Evolutionary conservation across 371 early-diverging fungal species (phyloP).

Genomic region (Choanephora cucurbitarum): DNA sequence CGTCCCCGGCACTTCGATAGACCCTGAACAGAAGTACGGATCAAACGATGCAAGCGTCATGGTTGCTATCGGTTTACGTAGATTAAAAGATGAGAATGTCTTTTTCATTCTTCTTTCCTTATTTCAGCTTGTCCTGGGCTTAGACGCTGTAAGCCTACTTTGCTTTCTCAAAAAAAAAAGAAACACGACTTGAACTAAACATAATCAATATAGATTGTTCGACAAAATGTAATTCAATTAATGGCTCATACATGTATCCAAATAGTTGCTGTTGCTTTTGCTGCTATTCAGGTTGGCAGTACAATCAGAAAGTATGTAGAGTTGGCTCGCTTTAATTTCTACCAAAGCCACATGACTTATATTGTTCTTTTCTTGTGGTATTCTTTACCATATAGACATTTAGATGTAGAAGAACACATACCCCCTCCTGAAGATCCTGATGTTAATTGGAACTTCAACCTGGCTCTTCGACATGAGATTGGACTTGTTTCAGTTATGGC

Average conservation of each 20-base stretch:
- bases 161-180: background rate
- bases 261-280: conserved; percentile 38
- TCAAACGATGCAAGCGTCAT: conserved; percentile 18
- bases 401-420: conserved; percentile 16
- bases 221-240: conserved; percentile 53
- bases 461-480: conserved; percentile 42
- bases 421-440: conserved; percentile 18
- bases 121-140: conserved; percentile 48
- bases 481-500: conserved; percentile 28
- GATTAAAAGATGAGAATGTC: conserved; percentile 50
- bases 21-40: conserved; percentile 5
- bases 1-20: conserved; percentile 8
- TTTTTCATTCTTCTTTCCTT: conserved; percentile 48
- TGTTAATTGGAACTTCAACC: conserved; percentile 18
- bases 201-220: conserved; percentile 34
- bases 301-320: conserved; percentile 40
- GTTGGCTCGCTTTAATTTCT: too few species aligned
- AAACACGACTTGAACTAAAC: background rate
- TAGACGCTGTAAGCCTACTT: conserved; percentile 45
- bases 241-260: conserved; percentile 41
- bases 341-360: background rate
- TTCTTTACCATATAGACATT: conserved; percentile 22
- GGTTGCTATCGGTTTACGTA: conserved; percentile 24
- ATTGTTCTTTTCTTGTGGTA: background rate
- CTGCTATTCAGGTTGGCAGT: conserved; percentile 44